Conservation (phyloP, 2,329 filamentous ascomycete genomes). For the Didymella lethalis region DNA sequence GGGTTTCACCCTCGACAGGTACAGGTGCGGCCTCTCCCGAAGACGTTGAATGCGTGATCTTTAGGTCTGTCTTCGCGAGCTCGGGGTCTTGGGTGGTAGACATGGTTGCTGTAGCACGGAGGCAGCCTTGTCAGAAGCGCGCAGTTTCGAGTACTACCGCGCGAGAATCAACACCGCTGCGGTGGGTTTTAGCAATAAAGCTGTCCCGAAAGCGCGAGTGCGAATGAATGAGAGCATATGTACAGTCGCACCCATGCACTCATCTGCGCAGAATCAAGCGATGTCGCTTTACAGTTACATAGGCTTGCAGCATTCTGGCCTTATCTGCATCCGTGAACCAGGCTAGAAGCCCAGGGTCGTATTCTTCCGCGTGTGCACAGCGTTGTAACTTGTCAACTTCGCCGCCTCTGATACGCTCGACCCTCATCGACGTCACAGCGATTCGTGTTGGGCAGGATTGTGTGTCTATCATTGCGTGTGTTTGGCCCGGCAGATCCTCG, state of each 20-base stretch:
- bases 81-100: constrained; percentile 37
- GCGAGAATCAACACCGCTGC: neutral
- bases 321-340: constrained; percentile 18
- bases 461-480: constrained; percentile 13
- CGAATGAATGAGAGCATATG: constrained; percentile 16
- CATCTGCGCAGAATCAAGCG: constrained; percentile 14
- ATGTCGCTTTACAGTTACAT: constrained; percentile 31
- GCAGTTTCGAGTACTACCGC: neutral
- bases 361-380: constrained; percentile 20
- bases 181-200: neutral
- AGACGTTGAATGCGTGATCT: constrained; percentile 38
- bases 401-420: constrained; percentile 14
- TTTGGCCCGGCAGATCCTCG: constrained; percentile 20
- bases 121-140: neutral
- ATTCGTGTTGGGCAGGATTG: constrained; percentile 3
- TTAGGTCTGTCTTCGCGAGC: constrained; percentile 39
- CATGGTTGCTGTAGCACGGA: constrained; percentile 30
- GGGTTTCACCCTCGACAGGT: constrained; percentile 39
- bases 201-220: neutral
- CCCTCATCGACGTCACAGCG: constrained; percentile 15
- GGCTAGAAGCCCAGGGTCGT: constrained; percentile 22
- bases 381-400: constrained; percentile 6
- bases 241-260: constrained; percentile 16
- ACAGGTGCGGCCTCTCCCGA: constrained; percentile 39
- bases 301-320: constrained; percentile 20